These are phyloP conservation scores for Aspergillus fumigatus DNA, from an alignment of 2,329 filamentous ascomycete genomes.

Conservation along the genomic window DNA sequence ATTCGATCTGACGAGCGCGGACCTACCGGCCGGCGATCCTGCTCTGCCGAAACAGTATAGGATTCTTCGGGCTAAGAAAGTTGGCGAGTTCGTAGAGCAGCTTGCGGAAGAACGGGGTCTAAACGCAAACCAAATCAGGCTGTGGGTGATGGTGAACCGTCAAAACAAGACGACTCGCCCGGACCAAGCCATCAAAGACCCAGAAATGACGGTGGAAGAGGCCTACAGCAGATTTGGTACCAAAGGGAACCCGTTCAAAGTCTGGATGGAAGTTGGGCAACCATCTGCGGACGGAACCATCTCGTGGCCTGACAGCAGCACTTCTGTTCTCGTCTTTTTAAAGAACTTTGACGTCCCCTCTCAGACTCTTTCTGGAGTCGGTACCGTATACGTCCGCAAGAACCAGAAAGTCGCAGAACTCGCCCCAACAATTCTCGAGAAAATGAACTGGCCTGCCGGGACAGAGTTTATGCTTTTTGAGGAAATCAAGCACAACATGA, in stretches of 20 bases:
- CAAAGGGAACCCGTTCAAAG: conserved; percentile 62
- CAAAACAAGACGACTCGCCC: conserved; percentile 96
- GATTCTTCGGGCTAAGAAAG: conserved; percentile 67
- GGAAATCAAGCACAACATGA: conserved; percentile 98
- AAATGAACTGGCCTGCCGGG: conserved; percentile 82
- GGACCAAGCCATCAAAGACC: conserved; percentile 77
- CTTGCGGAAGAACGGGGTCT: conserved; percentile 67
- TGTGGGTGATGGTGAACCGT: conserved; percentile 98
- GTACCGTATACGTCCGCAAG: conserved; percentile 81
- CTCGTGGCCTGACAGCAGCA: conserved; percentile 57
- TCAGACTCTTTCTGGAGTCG: conserved; percentile 71
- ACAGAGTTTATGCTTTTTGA: conserved; percentile 74
- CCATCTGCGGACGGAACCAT: conserved; percentile 66
- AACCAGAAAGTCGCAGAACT: conserved; percentile 86
- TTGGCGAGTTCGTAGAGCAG: conserved; percentile 67
- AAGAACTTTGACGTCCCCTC: conserved; percentile 82
- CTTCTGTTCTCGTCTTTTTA: conserved; percentile 76
- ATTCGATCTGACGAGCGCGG: conserved; percentile 73
- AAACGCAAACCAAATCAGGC: conserved; percentile 66
- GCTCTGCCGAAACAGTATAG: conserved; percentile 70
- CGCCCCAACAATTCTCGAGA: conserved; percentile 67
- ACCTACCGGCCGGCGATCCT: conserved; percentile 57
- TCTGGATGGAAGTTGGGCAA: conserved; percentile 81
- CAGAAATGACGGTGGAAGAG: conserved; percentile 73
- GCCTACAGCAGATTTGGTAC: conserved; percentile 64